Evolutionary conservation across 2,329 filamentous ascomycete genomes (phyloP).

Genomic region (Sclerotiophoma versabilis): DNA sequence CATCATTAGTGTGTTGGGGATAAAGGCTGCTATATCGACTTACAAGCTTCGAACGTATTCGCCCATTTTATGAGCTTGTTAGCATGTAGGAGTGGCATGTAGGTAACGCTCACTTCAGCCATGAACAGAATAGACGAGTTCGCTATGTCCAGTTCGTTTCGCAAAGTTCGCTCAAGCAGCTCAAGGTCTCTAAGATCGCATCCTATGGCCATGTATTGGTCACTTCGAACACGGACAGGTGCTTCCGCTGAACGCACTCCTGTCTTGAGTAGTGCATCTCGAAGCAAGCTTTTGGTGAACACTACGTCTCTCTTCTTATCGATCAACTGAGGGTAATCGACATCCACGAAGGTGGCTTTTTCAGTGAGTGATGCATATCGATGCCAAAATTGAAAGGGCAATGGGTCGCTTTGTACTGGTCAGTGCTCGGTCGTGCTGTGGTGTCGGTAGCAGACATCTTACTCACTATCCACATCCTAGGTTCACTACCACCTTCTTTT

Average conservation of each 20-base stretch:
- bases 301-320: conserved; percentile 75
- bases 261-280: conserved; percentile 43
- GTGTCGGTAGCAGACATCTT: conserved; percentile 28
- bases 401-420: conserved; percentile 70
- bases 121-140: conserved; percentile 76
- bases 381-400: conserved; percentile 82
- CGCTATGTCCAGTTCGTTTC: conserved; percentile 63
- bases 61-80: conserved; percentile 82
- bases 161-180: conserved; percentile 66
- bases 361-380: conserved; percentile 67
- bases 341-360: conserved; percentile 75
- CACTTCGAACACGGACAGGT: conserved; percentile 56
- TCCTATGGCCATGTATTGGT: conserved; percentile 78
- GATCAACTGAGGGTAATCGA: conserved; percentile 86
- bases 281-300: conserved; percentile 58
- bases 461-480: conserved; percentile 89
- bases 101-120: conserved; percentile 89
- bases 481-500: conserved; percentile 78
- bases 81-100: conserved; percentile 78
- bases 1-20: not conserved
- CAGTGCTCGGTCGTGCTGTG: conserved; percentile 19
- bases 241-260: conserved; percentile 36
- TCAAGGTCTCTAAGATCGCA: conserved; percentile 78
- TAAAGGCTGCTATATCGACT: conserved; percentile 26
- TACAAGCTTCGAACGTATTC: conserved; percentile 72